These are phyloP conservation scores for Immersiella caudata DNA, from an alignment of 495 filamentous ascomycete genomes.

Conservation along the genomic window DNA sequence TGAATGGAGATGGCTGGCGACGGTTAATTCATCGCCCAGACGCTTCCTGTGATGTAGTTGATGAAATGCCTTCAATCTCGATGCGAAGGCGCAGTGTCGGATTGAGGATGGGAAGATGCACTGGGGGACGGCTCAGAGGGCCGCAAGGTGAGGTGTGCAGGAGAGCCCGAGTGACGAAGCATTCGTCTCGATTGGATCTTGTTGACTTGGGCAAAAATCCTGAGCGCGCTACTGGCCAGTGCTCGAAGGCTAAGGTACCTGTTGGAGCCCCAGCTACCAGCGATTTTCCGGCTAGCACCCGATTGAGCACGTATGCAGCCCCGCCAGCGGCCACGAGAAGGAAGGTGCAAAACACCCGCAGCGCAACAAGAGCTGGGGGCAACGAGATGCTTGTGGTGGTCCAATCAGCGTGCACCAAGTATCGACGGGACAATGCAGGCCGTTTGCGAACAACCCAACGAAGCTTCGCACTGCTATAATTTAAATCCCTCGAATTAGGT, in stretches of 20 bases:
- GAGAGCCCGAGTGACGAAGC: slow-evolving; percentile 38
- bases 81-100: neutral
- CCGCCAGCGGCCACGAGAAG: slow-evolving; percentile 10
- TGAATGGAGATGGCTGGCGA: slow-evolving; percentile 9
- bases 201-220: slow-evolving; percentile 43
- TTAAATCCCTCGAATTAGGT: neutral
- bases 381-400: neutral
- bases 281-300: slow-evolving; percentile 25
- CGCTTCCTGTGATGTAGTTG: slow-evolving; percentile 9
- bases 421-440: neutral
- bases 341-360: slow-evolving; percentile 12
- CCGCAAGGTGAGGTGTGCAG: slow-evolving; percentile 20
- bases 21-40: slow-evolving; percentile 17
- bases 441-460: neutral
- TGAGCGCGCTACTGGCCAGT: slow-evolving; percentile 32
- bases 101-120: slow-evolving; percentile 6
- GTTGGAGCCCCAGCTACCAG: slow-evolving; percentile 21
- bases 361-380: slow-evolving; percentile 8
- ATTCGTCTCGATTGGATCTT: slow-evolving; percentile 42
- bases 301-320: slow-evolving; percentile 22
- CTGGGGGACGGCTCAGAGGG: slow-evolving; percentile 3
- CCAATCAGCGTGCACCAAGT: slow-evolving; percentile 18
- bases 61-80: slow-evolving; percentile 3
- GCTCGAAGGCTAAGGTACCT: slow-evolving; percentile 27
- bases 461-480: neutral